Conservation (phyloP, 1,139 yeast genomes). For the Hanseniaspora gamundiae region DNA sequence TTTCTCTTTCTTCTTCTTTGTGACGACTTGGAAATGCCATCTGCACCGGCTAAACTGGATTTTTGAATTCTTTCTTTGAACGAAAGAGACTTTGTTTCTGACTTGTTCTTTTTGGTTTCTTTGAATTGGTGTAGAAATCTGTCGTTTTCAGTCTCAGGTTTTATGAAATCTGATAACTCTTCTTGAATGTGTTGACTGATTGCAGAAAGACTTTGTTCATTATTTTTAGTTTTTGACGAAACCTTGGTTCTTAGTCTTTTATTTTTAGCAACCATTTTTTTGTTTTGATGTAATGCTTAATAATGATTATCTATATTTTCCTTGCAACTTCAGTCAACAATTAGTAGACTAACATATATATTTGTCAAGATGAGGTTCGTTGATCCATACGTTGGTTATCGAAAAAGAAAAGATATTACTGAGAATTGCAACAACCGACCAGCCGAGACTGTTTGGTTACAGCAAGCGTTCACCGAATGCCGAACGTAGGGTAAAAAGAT, state of each 20-base stretch:
- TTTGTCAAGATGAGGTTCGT: too few relatives aligned
- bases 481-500: too few relatives aligned
- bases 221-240: constrained; percentile 11
- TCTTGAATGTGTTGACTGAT: constrained; percentile 5
- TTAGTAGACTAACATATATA: too few relatives aligned
- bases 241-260: constrained; percentile 36
- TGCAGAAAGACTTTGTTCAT: neutral
- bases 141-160: constrained; percentile 24
- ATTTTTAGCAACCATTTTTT: constrained; percentile 33
- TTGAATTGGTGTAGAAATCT: constrained; percentile 46
- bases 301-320: too few relatives aligned
- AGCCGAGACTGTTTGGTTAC: too few relatives aligned
- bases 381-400: too few relatives aligned
- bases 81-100: constrained; percentile 24
- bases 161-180: constrained; percentile 3
- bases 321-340: too few relatives aligned
- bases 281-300: too few relatives aligned
- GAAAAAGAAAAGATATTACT: too few relatives aligned
- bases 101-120: constrained; percentile 44
- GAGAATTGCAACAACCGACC: too few relatives aligned
- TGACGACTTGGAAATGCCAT: constrained; percentile 49
- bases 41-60: constrained; percentile 18
- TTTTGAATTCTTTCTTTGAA: constrained; percentile 27
- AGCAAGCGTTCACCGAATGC: too few relatives aligned
- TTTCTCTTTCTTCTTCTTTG: constrained; percentile 54